phyloP scores from a whole-genome alignment of 2,329 filamentous ascomycete species.

The Lecanosticta acicola region DNA sequence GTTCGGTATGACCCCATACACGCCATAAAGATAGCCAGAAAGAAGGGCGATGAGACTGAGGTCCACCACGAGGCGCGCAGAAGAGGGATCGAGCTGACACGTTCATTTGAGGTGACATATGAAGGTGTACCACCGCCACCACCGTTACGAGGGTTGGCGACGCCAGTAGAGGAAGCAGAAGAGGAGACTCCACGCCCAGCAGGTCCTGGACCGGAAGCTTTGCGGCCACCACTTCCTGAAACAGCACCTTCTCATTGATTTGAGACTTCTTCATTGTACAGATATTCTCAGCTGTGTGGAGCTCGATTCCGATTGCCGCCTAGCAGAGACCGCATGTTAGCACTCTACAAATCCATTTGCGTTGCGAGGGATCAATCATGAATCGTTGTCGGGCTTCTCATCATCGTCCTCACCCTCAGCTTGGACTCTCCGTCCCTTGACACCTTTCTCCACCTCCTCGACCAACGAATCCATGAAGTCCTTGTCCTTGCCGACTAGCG shows the following conservation, averaged over 20 bases:
- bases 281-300: background rate
- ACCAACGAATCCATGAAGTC: constrained; percentile 74
- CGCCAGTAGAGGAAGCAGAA: background rate
- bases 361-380: constrained; percentile 8
- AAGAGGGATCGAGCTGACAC: constrained; percentile 11
- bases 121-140: constrained; percentile 2
- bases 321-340: background rate
- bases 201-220: background rate
- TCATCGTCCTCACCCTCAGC: constrained; percentile 59
- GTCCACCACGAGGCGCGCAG: background rate
- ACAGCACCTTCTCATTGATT: background rate
- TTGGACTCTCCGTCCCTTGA: constrained; percentile 64
- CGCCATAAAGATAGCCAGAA: background rate
- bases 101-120: constrained; percentile 8
- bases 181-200: background rate
- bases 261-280: background rate
- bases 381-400: constrained; percentile 38
- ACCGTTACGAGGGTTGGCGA: background rate
- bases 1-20: constrained; percentile 12
- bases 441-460: constrained; percentile 67
- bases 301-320: background rate
- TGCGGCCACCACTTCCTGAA: background rate
- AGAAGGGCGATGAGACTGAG: background rate
- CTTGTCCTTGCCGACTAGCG: constrained; percentile 70
- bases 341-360: background rate